Evolutionary conservation across 202 grass and related monocot genomes (phyloP), one percentile per base, ranked within the genome.

Genomic region (Digitaria exilis): DNA sequence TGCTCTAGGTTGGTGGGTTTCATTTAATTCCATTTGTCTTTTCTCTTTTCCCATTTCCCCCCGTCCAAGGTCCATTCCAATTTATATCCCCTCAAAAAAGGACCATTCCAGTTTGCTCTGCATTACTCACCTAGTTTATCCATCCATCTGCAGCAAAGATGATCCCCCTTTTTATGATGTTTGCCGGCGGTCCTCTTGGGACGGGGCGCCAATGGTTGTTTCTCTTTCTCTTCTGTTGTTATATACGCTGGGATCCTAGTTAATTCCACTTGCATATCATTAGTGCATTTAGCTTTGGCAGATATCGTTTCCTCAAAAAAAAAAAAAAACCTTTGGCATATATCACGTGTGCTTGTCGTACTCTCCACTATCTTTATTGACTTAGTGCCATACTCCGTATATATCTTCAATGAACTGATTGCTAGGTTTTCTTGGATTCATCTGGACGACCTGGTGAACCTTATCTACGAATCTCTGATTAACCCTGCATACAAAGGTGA

Each of bases 341-440:
- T 8, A 14, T 24, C 30, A 63, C 10, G 15, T 28, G 57, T 7
- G 1, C 4, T 11, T 29, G 57, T 15, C 5, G 22, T 60, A 29
- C 26, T 63, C 59, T 16, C 59, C 43, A 26, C 54, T 75, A 55
- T 28, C 29, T 29, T 6, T 29, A 43, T 10, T 45, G 5, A 79
- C 45, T 67, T 34, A 55, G 9, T 34, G 29, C 3, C 51, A 45
- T 39, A n/a, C n/a, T n/a, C n/a, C n/a, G n/a, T n/a, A 39, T 12
- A 13, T 66, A 14, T 65, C 12, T 61, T 31, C 7, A 31, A 49
- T 73, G 9, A 77, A 55, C 82, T 86, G 9, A 22, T 44, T n/a
- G 34, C 18, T 73, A 97, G 95, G 95, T 98, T 98, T 84, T 95
- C 95, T 35, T 98, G 95, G 92, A 98, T 98, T 69, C 95, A 98